These are phyloP conservation scores for Tolypocladium endophyticum DNA, from an alignment of 2,329 filamentous ascomycete genomes.

Conservation along the genomic window DNA sequence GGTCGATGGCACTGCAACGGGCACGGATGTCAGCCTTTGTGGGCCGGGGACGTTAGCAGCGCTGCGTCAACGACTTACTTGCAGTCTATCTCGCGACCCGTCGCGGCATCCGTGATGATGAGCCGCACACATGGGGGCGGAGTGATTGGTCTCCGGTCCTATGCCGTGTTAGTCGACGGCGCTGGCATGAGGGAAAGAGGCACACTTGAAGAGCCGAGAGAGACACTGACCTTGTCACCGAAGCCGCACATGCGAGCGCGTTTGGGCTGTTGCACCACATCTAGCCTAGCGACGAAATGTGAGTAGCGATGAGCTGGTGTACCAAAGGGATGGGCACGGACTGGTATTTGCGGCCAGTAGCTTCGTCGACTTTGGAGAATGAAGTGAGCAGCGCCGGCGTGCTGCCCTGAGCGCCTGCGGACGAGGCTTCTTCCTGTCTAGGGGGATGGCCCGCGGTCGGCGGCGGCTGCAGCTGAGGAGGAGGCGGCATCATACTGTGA, in stretches of 20 bases:
- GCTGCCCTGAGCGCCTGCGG: constrained; percentile 7
- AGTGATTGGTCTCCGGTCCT: constrained; percentile 93
- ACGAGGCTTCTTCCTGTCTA: constrained; percentile 12
- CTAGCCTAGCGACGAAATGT: constrained; percentile 39
- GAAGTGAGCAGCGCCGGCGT: constrained; percentile 12
- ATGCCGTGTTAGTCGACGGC: constrained; percentile 1
- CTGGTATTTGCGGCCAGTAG: constrained; percentile 23
- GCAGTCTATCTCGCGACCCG: constrained; percentile 72
- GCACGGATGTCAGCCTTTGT: neutral
- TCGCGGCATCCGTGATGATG: constrained; percentile 62
- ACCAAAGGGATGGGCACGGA: constrained; percentile 12
- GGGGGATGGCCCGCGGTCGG: constrained; percentile 5
- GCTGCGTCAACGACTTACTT: constrained; percentile 49
- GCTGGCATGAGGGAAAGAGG: too few relatives aligned
- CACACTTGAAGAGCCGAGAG: neutral
- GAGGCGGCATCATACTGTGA: constrained; percentile 3
- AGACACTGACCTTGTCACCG: constrained; percentile 70
- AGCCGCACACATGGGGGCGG: constrained; percentile 86
- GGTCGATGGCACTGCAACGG: constrained; percentile 22
- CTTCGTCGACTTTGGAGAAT: constrained; percentile 23
- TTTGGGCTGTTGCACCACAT: constrained; percentile 82
- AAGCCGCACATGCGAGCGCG: constrained; percentile 98
- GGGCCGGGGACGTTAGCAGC: neutral
- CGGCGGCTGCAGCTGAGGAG: constrained; percentile 7
- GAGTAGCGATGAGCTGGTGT: neutral